A percentile compares a stretch with the other conserved stretches of the same genome.
Evolutionary conservation across 2,329 filamentous ascomycete genomes (phyloP).

Genomic region (Thelonectria rubi): DNA sequence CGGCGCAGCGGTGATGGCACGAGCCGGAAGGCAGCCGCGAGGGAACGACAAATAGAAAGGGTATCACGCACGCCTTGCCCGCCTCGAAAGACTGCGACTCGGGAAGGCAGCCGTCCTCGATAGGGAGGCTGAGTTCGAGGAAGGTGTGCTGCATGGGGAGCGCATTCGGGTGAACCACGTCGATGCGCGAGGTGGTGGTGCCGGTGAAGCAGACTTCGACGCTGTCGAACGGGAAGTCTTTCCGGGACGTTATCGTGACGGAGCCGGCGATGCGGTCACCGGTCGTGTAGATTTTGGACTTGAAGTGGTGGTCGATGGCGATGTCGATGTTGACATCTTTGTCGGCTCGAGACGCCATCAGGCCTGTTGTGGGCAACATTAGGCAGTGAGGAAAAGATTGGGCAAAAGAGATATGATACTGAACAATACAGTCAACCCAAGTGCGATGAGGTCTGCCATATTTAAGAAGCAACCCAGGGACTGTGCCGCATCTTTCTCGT

Average conservation of each 20-base stretch:
- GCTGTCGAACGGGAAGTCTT: conserved; percentile 23
- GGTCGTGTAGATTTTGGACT: conserved; percentile 33
- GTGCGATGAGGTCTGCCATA: background rate
- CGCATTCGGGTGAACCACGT: conserved; percentile 28
- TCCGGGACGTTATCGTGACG: conserved; percentile 14
- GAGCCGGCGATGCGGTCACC: conserved; percentile 30
- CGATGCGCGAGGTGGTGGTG: conserved; percentile 9
- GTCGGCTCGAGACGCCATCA: background rate
- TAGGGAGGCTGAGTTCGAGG: conserved; percentile 30
- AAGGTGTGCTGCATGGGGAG: conserved; percentile 28
- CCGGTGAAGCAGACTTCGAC: conserved; percentile 29
- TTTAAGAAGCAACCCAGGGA: background rate
- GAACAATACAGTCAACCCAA: too few relatives aligned
- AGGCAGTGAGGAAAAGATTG: background rate
- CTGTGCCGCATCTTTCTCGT: background rate
- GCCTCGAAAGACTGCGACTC: conserved; percentile 11
- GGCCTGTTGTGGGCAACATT: background rate
- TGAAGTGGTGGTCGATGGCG: conserved; percentile 30
- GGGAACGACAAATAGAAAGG: conserved; percentile 35
- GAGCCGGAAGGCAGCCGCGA: conserved; percentile 30
- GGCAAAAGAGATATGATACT: background rate
- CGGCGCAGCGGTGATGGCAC: conserved; percentile 23
- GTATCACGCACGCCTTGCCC: conserved; percentile 20
- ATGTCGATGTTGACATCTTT: conserved; percentile 22
- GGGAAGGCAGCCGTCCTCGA: conserved; percentile 20